Conservation (phyloP, 2,329 filamentous ascomycete species). For the Zymoseptoria ardabiliae region DNA sequence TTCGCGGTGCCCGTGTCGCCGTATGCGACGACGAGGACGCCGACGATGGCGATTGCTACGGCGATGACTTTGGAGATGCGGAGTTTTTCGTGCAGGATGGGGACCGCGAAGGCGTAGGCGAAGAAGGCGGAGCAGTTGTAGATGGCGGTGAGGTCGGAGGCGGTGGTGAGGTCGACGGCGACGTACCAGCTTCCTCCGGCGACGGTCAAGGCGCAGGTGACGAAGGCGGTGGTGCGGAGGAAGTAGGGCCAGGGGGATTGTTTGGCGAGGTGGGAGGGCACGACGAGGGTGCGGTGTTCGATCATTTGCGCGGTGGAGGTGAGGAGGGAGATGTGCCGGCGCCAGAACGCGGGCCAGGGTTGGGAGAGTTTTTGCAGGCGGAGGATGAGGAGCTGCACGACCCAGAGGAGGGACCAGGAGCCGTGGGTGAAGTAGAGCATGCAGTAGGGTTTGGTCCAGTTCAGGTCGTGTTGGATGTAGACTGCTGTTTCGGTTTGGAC, state of each 20-base stretch:
- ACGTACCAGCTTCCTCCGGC: constrained; percentile 94
- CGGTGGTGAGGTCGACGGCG: constrained; percentile 85
- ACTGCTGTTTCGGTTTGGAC: constrained; percentile 93
- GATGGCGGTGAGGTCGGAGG: constrained; percentile 90
- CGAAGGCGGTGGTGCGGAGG: constrained; percentile 66
- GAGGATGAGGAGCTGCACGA: constrained; percentile 70
- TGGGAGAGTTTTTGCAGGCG: constrained; percentile 70
- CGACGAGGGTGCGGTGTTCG: constrained; percentile 65
- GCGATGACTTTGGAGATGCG: constrained; percentile 78
- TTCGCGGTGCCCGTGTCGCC: constrained; percentile 56
- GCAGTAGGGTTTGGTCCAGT: constrained; percentile 98
- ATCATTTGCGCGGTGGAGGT: constrained; percentile 76
- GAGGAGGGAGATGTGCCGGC: constrained; percentile 57
- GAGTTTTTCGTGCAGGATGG: constrained; percentile 76
- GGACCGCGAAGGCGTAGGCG: constrained; percentile 93
- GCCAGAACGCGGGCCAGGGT: constrained; percentile 82
- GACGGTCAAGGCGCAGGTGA: constrained; percentile 80
- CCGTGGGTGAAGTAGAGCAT: constrained; percentile 97
- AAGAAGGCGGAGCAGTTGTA: constrained; percentile 99
- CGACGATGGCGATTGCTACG: constrained; percentile 77
- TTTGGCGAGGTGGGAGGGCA: constrained; percentile 43
- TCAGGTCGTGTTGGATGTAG: constrained; percentile 84
- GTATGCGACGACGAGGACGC: constrained; percentile 92
- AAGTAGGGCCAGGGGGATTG: constrained; percentile 63
- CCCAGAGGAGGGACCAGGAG: constrained; percentile 88